A percentile compares a stretch with the other conserved stretches of the same genome.
Evolutionary conservation across 1,139 yeast species (phyloP).

Genomic region (Taphrina flavorubra): DNA sequence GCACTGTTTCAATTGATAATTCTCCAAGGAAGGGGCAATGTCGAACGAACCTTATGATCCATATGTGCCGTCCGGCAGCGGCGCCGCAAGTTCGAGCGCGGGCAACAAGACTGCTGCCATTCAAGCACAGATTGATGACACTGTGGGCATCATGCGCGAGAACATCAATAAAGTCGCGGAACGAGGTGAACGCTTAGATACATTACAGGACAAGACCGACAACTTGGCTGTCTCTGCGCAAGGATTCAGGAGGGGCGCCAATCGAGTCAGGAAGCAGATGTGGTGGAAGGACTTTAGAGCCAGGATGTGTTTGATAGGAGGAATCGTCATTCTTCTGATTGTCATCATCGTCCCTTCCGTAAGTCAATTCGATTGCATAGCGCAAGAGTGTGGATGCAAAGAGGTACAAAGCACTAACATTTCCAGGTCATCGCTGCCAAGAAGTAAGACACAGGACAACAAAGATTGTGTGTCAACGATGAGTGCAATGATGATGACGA

Average conservation of each 20-base stretch:
- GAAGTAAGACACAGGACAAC: slow-evolving; percentile 13
- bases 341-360: slow-evolving; percentile 90
- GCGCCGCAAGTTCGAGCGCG: slow-evolving; percentile 27
- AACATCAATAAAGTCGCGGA: slow-evolving; percentile 74
- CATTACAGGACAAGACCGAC: slow-evolving; percentile 87
- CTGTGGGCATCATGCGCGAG: slow-evolving; percentile 97
- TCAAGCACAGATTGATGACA: slow-evolving; percentile 83
- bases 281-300: slow-evolving; percentile 99
- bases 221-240: slow-evolving; percentile 92
- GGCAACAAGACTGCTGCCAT: slow-evolving; percentile 44
- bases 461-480: no score
- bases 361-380: slow-evolving; percentile 61
- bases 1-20: background rate
- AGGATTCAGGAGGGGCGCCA: slow-evolving; percentile 96
- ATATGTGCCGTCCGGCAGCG: slow-evolving; percentile 30
- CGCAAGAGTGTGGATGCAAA: background rate
- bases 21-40: slow-evolving; percentile 2
- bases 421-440: slow-evolving; percentile 38
- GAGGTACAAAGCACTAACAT: background rate
- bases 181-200: slow-evolving; percentile 88
- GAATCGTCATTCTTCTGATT: slow-evolving; percentile 79
- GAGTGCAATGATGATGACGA: background rate
- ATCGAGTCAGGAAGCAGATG: slow-evolving; percentile 97
- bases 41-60: slow-evolving; percentile 42
- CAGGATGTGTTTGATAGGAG: slow-evolving; percentile 88